phyloP scores from a whole-genome alignment of 768 basidiomycete genomes.

The Agrocybe praecox region DNA sequence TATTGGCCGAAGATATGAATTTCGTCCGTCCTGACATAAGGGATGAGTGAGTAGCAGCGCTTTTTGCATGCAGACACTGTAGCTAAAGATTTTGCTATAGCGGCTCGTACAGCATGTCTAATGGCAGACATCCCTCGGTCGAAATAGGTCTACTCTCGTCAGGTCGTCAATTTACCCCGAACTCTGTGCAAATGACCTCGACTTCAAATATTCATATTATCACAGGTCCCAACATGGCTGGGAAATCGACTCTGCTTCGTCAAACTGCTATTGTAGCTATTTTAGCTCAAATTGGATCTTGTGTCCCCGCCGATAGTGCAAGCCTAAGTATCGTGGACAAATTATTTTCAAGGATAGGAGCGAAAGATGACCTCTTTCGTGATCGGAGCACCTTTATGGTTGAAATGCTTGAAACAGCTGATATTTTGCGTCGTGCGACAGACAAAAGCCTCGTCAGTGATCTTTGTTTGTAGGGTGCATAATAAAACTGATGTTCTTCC shows the following conservation, averaged over 20 bases:
- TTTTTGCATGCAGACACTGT: not conserved
- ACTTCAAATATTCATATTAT: slow-evolving; percentile 74
- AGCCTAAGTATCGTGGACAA: slow-evolving; percentile 86
- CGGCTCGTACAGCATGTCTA: slow-evolving; percentile 59
- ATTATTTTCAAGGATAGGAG: slow-evolving; percentile 93
- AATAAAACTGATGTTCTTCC: not conserved
- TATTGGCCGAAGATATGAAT: slow-evolving; percentile 74
- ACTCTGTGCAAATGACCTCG: slow-evolving; percentile 67
- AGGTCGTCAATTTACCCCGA: slow-evolving; percentile 83
- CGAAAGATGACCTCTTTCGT: slow-evolving; percentile 91
- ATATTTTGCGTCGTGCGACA: slow-evolving; percentile 87
- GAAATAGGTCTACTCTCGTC: slow-evolving; percentile 80
- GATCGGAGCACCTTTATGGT: slow-evolving; percentile 98
- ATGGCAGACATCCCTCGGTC: slow-evolving; percentile 92
- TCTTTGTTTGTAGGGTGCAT: not conserved
- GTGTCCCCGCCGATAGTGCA: slow-evolving; percentile 87
- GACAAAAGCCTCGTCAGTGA: slow-evolving; percentile 72
- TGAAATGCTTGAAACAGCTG: slow-evolving; percentile 95
- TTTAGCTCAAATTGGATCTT: slow-evolving; percentile 91
- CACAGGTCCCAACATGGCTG: slow-evolving; percentile 96
- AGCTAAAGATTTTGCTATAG: slow-evolving; percentile 14
- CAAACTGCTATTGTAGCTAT: slow-evolving; percentile 90
- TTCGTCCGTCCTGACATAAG: slow-evolving; percentile 73
- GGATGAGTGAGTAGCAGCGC: slow-evolving; percentile 56
- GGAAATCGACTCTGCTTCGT: slow-evolving; percentile 91